Evolutionary conservation across 1,139 yeast species (phyloP).

Genomic region (Candida sanyaensis): DNA sequence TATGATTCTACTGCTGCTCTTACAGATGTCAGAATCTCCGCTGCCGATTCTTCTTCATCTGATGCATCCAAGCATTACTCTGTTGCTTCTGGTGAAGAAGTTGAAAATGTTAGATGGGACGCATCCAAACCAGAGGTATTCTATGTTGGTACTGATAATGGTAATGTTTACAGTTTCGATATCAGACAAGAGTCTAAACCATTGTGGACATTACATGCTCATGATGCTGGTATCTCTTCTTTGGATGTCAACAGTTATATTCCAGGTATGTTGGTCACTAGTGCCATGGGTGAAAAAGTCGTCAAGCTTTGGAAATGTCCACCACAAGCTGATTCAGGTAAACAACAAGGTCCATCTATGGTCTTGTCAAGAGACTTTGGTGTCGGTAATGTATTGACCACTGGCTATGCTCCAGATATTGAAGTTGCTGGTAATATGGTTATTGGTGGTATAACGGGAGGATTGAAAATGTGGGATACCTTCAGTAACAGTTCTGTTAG

Average conservation of each 20-base stretch:
- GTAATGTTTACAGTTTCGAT: conserved; percentile 88
- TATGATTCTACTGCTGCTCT: conserved; percentile 82
- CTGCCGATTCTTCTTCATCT: conserved; percentile 37
- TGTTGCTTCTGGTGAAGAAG: conserved; percentile 70
- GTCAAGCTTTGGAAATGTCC: conserved; percentile 88
- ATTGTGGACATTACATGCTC: conserved; percentile 96
- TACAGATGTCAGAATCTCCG: conserved; percentile 72
- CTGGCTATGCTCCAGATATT: conserved; percentile 82
- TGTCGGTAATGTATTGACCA: conserved; percentile 87
- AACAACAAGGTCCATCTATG: conserved; percentile 75
- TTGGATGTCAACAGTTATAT: conserved; percentile 68
- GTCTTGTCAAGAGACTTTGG: conserved; percentile 90
- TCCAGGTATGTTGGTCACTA: conserved; percentile 78
- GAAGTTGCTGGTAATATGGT: conserved; percentile 85
- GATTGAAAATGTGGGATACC: conserved; percentile 90
- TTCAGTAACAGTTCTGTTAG: conserved; percentile 82
- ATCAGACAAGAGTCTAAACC: conserved; percentile 71
- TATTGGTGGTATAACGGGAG: conserved; percentile 86
- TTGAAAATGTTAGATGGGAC: conserved; percentile 80
- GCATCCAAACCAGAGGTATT: conserved; percentile 59
- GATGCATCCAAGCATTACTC: conserved; percentile 64
- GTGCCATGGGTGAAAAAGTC: conserved; percentile 88
- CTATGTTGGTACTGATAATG: conserved; percentile 90
- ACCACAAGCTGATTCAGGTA: conserved; percentile 21
- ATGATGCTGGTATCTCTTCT: conserved; percentile 89